A percentile compares a stretch with the other conserved stretches of the same genome.
phyloP scores from a whole-genome alignment of 768 basidiomycete species.

The Mycena filopes region DNA sequence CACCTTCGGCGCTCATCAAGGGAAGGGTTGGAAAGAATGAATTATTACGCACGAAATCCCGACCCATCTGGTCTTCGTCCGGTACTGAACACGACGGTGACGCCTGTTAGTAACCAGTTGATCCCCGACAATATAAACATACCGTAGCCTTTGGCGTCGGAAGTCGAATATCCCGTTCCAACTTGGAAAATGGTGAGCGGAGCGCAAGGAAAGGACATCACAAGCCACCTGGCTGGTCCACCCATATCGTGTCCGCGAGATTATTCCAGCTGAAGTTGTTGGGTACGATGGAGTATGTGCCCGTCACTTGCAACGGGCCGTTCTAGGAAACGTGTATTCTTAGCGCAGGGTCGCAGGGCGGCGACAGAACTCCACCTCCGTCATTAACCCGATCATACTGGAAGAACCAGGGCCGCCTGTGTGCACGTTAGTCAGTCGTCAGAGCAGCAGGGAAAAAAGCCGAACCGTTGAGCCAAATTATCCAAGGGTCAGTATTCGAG shows the following conservation, averaged over 20 bases:
- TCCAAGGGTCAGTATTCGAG: constrained; percentile 63
- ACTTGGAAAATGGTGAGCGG: neutral
- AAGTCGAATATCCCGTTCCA: constrained; percentile 72
- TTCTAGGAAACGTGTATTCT: constrained; percentile 53
- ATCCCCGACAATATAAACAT: constrained; percentile 30
- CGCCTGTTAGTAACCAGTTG: constrained; percentile 4
- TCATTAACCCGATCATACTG: constrained; percentile 69
- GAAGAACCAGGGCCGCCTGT: constrained; percentile 72
- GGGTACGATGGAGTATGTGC: constrained; percentile 56
- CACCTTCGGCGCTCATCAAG: constrained; percentile 54
- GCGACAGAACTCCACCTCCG: constrained; percentile 55
- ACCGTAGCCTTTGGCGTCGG: constrained; percentile 70
- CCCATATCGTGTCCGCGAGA: constrained; percentile 76
- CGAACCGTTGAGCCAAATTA: constrained; percentile 80
- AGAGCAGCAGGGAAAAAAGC: neutral
- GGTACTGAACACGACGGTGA: constrained; percentile 45
- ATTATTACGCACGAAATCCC: constrained; percentile 55
- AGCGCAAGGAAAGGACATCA: neutral
- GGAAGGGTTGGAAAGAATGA: constrained; percentile 12
- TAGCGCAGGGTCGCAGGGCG: neutral
- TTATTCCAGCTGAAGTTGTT: constrained; percentile 70
- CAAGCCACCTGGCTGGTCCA: constrained; percentile 66
- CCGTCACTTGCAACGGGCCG: constrained; percentile 69
- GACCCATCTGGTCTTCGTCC: constrained; percentile 73
- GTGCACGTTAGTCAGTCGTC: neutral